A percentile compares a stretch with the other conserved stretches of the same genome.
Conservation (phyloP, 2,329 filamentous ascomycete species). For the Cercospora citrullina region DNA sequence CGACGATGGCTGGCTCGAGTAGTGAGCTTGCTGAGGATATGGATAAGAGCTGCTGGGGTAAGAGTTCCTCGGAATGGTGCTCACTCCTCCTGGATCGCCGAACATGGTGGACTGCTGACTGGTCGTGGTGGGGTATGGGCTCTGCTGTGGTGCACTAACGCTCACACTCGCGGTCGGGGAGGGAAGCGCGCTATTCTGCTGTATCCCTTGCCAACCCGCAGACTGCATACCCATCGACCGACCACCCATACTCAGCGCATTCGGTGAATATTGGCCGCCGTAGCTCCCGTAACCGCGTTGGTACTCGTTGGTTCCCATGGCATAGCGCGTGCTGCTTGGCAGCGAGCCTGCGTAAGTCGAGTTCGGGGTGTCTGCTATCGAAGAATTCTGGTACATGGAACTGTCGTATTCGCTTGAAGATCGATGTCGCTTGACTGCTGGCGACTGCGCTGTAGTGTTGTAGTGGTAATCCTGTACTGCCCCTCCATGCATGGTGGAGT, state of each 20-base stretch:
- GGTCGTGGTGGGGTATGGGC: slow-evolving; percentile 17
- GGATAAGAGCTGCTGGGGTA: slow-evolving; percentile 21
- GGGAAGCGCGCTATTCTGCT: slow-evolving; percentile 20
- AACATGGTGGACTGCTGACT: slow-evolving; percentile 22
- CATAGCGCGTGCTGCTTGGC: slow-evolving; percentile 23
- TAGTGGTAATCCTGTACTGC: slow-evolving; percentile 28
- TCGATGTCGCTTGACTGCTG: slow-evolving; percentile 31
- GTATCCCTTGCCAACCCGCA: slow-evolving; percentile 5
- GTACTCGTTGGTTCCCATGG: slow-evolving; percentile 15
- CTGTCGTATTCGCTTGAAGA: slow-evolving; percentile 32
- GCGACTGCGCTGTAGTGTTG: slow-evolving; percentile 20
- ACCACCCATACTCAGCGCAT: slow-evolving; percentile 17
- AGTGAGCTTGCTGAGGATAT: slow-evolving; percentile 19
- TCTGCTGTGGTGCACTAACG: slow-evolving; percentile 18
- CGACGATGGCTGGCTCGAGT: neutral
- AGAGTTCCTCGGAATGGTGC: slow-evolving; percentile 21
- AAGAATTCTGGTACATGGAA: slow-evolving; percentile 22
- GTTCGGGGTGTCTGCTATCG: slow-evolving; percentile 17
- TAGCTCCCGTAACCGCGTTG: slow-evolving; percentile 21
- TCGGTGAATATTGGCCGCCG: slow-evolving; percentile 20
- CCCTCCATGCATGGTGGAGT: slow-evolving; percentile 21
- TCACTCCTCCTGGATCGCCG: slow-evolving; percentile 25
- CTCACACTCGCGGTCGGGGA: slow-evolving; percentile 22
- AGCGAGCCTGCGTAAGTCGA: slow-evolving; percentile 22
- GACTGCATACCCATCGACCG: slow-evolving; percentile 20